Evolutionary conservation across 257 asterid genomes (phyloP), one percentile per base, ranked within the genome.

Genomic region (Knoxia roxburghii): DNA sequence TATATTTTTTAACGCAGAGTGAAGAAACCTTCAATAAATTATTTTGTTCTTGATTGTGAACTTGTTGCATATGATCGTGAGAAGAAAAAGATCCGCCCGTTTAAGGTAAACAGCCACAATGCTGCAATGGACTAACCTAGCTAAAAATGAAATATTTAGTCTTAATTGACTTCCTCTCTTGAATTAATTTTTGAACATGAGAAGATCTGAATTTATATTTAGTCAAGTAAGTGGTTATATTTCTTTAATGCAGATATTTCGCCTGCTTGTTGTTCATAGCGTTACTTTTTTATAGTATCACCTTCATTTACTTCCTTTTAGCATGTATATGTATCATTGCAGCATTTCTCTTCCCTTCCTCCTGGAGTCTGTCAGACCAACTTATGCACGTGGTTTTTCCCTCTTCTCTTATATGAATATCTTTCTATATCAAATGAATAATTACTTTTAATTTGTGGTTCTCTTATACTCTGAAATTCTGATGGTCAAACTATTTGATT

Each of bases 11-110:
- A 33, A n/a, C 80, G 86, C 93, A 94, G 99, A 77, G 78, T 90
- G 21, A 88, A 86, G 76, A 76, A 70, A 63, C 82, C 97, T 29
- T 77, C 93, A 59, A 88, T 82, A 37, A 76, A 79, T 56, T 94
- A 97, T 68, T 92, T 92, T 77, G 97, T 92, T 80, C 97, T 94
- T 51, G 97, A 94, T 71, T 94, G 99, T 41, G 99, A 94, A 79
- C 78, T 90, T 77, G 99, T 94, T 77, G 99, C 97, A 71, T 90
- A 80, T 23, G 96, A 90, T 54, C 95, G 91, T 45, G 93, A 88
- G 84, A 88, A 90, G 71, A 95, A 87, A 79, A 94, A 81, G 79
- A 94, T 94, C 69, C 88, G 76, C 70, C 96, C 99, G 51, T 94
- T 94, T 71, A 96, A 94, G 97, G 99, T 94, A 66, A 65, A 17